Evolutionary conservation across 2,329 filamentous ascomycete genomes (phyloP).

Genomic region (Curvularia eragrostidis): DNA sequence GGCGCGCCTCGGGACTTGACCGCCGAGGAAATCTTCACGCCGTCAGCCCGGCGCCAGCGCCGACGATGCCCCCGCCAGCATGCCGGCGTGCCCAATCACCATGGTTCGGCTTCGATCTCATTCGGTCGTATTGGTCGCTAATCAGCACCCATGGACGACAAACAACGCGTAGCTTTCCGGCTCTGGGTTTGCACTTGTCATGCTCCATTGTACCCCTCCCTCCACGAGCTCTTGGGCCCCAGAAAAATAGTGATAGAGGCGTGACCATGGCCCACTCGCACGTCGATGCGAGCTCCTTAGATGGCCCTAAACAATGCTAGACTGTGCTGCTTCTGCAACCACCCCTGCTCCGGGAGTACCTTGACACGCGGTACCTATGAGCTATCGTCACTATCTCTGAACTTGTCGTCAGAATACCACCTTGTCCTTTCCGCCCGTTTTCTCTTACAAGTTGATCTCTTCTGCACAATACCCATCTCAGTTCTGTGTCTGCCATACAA

Average conservation of each 20-base stretch:
- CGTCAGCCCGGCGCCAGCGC: slow-evolving; percentile 21
- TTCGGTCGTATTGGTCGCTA: slow-evolving; percentile 35
- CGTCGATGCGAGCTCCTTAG: slow-evolving; percentile 22
- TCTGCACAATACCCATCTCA: neutral
- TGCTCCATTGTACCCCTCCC: slow-evolving; percentile 29
- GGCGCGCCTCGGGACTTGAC: slow-evolving; percentile 17
- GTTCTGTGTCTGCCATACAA: neutral
- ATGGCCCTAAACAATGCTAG: slow-evolving; percentile 26
- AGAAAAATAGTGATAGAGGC: slow-evolving; percentile 19
- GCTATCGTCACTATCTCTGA: slow-evolving; percentile 29
- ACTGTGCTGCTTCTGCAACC: slow-evolving; percentile 22
- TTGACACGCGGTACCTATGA: slow-evolving; percentile 29
- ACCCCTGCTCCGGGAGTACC: slow-evolving; percentile 28
- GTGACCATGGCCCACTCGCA: slow-evolving; percentile 25
- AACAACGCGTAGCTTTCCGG: slow-evolving; percentile 21
- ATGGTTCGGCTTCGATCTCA: slow-evolving; percentile 24
- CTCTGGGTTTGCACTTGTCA: slow-evolving; percentile 23
- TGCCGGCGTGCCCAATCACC: slow-evolving; percentile 21
- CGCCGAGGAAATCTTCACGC: slow-evolving; percentile 22
- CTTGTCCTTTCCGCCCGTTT: slow-evolving; percentile 9
- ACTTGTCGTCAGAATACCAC: slow-evolving; percentile 16
- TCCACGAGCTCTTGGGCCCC: slow-evolving; percentile 19
- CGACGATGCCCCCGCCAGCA: slow-evolving; percentile 9
- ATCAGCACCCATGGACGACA: slow-evolving; percentile 17
- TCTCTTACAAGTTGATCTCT: slow-evolving; percentile 3